Conservation (phyloP, 202 grass and related monocot genomes). For the Digitaria exilis region DNA sequence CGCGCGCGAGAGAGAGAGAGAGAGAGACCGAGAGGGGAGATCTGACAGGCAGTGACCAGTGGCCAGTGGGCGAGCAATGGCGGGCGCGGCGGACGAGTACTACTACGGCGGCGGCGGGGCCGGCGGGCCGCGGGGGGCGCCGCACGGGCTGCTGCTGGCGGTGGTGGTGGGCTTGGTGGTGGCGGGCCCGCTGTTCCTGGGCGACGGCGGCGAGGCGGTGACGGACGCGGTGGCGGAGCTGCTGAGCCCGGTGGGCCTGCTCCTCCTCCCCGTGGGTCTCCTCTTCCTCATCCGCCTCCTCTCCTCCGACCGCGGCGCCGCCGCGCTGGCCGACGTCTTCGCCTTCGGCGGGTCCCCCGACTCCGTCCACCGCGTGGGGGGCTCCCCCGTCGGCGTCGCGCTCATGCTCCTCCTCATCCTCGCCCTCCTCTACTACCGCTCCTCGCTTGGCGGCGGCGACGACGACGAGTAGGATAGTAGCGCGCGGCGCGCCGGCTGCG, state of each 20-base stretch:
- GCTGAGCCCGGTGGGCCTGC: slow-evolving; percentile 75
- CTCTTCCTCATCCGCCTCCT: slow-evolving; percentile 79
- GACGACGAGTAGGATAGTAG: slow-evolving; percentile 39
- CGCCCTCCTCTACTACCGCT: slow-evolving; percentile 77
- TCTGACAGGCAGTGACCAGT: not conserved
- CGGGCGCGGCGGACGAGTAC: slow-evolving; percentile 39
- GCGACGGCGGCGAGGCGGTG: slow-evolving; percentile 70
- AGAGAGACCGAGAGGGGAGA: not conserved
- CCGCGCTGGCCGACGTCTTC: slow-evolving; percentile 65
- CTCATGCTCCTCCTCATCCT: slow-evolving; percentile 84
- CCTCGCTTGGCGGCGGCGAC: slow-evolving; percentile 53
- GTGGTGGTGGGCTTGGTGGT: slow-evolving; percentile 71
- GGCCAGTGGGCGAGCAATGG: slow-evolving; percentile 14
- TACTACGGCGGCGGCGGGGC: slow-evolving; percentile 47
- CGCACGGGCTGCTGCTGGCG: slow-evolving; percentile 80
- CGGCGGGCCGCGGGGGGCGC: slow-evolving; percentile 57
- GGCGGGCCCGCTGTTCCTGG: slow-evolving; percentile 68
- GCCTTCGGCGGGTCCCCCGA: slow-evolving; percentile 77
- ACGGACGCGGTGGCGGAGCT: slow-evolving; percentile 64
- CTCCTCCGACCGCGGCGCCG: slow-evolving; percentile 76
- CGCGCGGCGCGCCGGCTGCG: too few species aligned
- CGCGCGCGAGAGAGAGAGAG: not conserved
- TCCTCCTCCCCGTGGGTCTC: slow-evolving; percentile 72
- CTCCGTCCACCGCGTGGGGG: slow-evolving; percentile 89
- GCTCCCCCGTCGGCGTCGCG: slow-evolving; percentile 77